Evolutionary conservation across 176 grass and related monocot genomes (phyloP).

Genomic region (Panicum miliaceum): DNA sequence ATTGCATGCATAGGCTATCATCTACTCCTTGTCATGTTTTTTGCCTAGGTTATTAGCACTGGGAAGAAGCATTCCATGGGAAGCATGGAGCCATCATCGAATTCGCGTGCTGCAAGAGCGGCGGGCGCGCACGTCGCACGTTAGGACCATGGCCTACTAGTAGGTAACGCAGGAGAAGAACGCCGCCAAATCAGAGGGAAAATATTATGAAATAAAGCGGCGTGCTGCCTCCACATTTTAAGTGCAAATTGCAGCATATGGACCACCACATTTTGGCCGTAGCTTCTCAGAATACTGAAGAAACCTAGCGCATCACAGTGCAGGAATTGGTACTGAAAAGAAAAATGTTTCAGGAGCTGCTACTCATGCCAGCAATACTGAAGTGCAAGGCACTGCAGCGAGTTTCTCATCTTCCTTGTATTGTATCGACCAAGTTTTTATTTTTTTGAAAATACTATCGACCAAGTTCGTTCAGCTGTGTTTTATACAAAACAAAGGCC

Average conservation of each 20-base stretch:
- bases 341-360: neutral
- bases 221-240: neutral
- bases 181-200: neutral
- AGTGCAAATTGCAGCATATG: neutral
- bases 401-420: neutral
- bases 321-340: no score
- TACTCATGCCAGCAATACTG: neutral
- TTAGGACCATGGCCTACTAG: constrained; percentile 25
- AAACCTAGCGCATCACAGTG: neutral
- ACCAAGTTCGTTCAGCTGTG: neutral
- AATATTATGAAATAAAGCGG: constrained; percentile 8
- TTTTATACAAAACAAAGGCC: neutral
- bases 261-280: neutral
- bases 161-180: constrained; percentile 2
- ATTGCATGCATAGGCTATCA: constrained; percentile 17
- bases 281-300: neutral
- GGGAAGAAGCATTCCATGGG: neutral
- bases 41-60: constrained; percentile 15
- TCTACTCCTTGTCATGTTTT: constrained; percentile 24
- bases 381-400: neutral
- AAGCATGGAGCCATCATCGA: constrained; percentile 41
- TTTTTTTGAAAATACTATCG: no score
- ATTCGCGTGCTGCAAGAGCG: neutral
- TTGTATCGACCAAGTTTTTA: neutral
- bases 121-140: neutral